These are phyloP conservation scores for Rhodotorula sphaerocarpa DNA, from an alignment of 768 basidiomycete species.

Conservation along the genomic window DNA sequence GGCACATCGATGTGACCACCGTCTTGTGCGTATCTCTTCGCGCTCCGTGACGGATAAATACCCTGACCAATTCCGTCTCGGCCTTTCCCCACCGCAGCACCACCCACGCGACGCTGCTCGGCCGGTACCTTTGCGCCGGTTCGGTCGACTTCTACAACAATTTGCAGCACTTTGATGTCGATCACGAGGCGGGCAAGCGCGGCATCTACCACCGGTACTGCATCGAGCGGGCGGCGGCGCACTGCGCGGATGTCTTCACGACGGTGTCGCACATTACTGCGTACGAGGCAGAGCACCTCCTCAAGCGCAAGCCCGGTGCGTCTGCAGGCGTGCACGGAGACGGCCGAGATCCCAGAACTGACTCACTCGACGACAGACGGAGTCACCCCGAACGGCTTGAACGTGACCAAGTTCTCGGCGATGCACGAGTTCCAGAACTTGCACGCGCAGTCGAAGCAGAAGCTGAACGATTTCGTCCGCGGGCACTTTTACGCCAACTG, in stretches of 20 bases:
- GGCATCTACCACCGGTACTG: slow-evolving; percentile 98
- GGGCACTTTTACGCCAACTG: slow-evolving; percentile 88
- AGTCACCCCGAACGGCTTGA: slow-evolving; percentile 91
- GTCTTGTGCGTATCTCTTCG: slow-evolving; percentile 53
- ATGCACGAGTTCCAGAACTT: slow-evolving; percentile 94
- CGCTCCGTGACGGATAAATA: no score
- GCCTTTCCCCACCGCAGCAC: slow-evolving; percentile 49
- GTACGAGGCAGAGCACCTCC: slow-evolving; percentile 87
- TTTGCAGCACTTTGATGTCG: slow-evolving; percentile 97
- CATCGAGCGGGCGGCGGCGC: slow-evolving; percentile 86
- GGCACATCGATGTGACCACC: slow-evolving; percentile 96
- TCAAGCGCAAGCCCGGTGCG: slow-evolving; percentile 76
- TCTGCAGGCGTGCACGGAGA: neutral
- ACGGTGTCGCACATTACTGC: slow-evolving; percentile 98
- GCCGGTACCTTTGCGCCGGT: slow-evolving; percentile 96
- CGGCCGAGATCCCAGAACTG: no score
- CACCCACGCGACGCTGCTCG: slow-evolving; percentile 94
- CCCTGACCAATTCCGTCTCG: no score
- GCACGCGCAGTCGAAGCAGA: slow-evolving; percentile 84
- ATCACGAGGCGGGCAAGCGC: slow-evolving; percentile 97
- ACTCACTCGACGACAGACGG: slow-evolving; percentile 66
- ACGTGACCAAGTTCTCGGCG: slow-evolving; percentile 97
- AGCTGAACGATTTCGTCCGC: slow-evolving; percentile 94
- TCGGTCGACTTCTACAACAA: slow-evolving; percentile 99
- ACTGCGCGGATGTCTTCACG: slow-evolving; percentile 96